Base-by-base conservation (phyloP, 2,329 filamentous ascomycete genomes). In the Aspergillus neoniger region DNA sequence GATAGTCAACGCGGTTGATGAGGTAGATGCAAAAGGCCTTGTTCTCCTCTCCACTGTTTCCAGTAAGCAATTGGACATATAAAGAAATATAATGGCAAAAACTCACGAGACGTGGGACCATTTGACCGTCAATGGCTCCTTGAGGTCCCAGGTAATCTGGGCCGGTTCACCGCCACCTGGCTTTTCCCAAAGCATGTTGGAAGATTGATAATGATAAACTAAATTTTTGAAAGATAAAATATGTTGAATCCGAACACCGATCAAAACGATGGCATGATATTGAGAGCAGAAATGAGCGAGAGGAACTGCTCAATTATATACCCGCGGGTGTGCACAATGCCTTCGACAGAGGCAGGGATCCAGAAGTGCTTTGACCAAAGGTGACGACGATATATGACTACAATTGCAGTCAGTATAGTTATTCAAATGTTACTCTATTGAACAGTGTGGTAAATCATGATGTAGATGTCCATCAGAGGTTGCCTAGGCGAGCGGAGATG, bases 121-220 rank as follows among this genome's bases (percentile, higher is more conserved):
- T 10, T 28, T 19, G 15, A 50, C 47, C 10, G 23, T 50, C 25
- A 50, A 9, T 3, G 47, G 47, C 47, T 50, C 25, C n/a, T 6
- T 30, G 23, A 50, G 25, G n/a, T 50, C 47, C 47, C 47, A 50
- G 5, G 41, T 44, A 19, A 4, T 14, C 19, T 44, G 41, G 41
- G 41, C 41, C 6, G 41, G 41, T 15, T 44, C 19, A 14, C 21
- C 19, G 41, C 19, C 19, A 23, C 41, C 41, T 12, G 41, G 41
- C 19, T 44, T 44, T 44, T 44, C 41, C 41, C 41, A 44, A 44
- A 44, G 41, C 41, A 44, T 44, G 5, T 55, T 70, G 17, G 1
- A 6, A 5, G 12, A 36, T 14, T 70, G 64, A 0, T 75, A 76
- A 5, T 2, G 77, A 78, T 28, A 51, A 14, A 7, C 5, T 12